A percentile compares a stretch with the other conserved stretches of the same genome.
phyloP scores from a whole-genome alignment of 1,284 basidiomycete species.

The Tilletia setariae region DNA sequence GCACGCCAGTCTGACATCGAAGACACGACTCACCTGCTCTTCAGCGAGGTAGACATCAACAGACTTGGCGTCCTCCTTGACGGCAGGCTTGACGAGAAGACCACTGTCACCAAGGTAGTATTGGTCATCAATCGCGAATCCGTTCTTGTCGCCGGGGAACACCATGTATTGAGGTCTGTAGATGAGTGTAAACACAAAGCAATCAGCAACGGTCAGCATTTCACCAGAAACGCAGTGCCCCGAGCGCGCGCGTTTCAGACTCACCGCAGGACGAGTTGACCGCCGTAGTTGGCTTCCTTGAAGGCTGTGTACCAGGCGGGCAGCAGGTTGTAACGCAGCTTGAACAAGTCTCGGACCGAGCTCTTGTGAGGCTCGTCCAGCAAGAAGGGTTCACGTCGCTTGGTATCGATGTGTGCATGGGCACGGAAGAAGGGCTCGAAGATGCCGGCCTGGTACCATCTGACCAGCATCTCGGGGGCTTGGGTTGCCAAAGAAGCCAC shows the following conservation, averaged over 20 bases:
- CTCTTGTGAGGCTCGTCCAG: constrained; percentile 82
- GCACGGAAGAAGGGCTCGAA: constrained; percentile 98
- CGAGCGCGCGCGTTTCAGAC: too few species aligned
- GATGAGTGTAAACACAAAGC: too few species aligned
- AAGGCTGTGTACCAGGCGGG: constrained; percentile 97
- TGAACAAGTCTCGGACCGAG: constrained; percentile 74
- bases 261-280: constrained; percentile 43
- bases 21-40: constrained; percentile 54
- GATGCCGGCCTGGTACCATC: constrained; percentile 94
- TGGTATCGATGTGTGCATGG: constrained; percentile 96
- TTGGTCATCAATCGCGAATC: constrained; percentile 88
- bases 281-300: constrained; percentile 53
- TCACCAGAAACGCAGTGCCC: constrained; percentile 60
- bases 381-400: constrained; percentile 91
- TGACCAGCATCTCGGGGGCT: constrained; percentile 85
- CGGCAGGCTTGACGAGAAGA: constrained; percentile 87
- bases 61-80: constrained; percentile 68
- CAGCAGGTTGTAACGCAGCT: constrained; percentile 80
- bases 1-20: neutral
- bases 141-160: constrained; percentile 80
- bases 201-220: too few species aligned
- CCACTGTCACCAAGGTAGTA: constrained; percentile 87
- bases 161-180: constrained; percentile 76
- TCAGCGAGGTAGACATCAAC: constrained; percentile 82
- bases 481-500: constrained; percentile 98